Evolutionary conservation across 2,329 filamentous ascomycete species (phyloP).

Genomic region (Nothophoma quercina): DNA sequence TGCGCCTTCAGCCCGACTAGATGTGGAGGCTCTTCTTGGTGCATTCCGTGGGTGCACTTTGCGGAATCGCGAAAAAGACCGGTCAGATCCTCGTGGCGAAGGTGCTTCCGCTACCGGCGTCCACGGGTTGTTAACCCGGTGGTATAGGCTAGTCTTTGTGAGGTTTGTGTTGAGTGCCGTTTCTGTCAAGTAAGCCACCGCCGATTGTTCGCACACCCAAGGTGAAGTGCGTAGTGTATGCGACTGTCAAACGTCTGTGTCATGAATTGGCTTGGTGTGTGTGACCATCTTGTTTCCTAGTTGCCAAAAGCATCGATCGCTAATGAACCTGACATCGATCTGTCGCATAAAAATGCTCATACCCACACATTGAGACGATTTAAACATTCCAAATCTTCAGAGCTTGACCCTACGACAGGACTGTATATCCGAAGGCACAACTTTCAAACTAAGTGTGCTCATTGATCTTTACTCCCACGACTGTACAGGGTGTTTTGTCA

Average conservation of each 20-base stretch:
- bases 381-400: too few species aligned
- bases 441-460: too few species aligned
- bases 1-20: conserved; percentile 1
- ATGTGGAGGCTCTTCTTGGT: neutral
- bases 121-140: conserved; percentile 7
- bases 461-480: too few species aligned
- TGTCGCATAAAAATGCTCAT: too few species aligned
- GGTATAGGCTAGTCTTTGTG: conserved; percentile 1
- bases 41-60: neutral
- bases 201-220: conserved; percentile 12
- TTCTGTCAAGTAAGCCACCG: conserved; percentile 1
- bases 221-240: neutral
- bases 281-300: too few species aligned
- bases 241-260: neutral
- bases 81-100: neutral
- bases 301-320: too few species aligned
- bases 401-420: too few species aligned
- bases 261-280: too few species aligned
- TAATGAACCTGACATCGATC: too few species aligned
- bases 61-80: neutral
- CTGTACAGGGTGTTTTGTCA: too few species aligned
- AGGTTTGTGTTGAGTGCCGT: conserved; percentile 1
- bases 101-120: conserved; percentile 1
- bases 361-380: too few species aligned
- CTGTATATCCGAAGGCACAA: too few species aligned